A percentile compares a stretch with the other conserved stretches of the same genome.
Conservation (phyloP, 2,329 filamentous ascomycete genomes). For the Alternaria triticina region DNA sequence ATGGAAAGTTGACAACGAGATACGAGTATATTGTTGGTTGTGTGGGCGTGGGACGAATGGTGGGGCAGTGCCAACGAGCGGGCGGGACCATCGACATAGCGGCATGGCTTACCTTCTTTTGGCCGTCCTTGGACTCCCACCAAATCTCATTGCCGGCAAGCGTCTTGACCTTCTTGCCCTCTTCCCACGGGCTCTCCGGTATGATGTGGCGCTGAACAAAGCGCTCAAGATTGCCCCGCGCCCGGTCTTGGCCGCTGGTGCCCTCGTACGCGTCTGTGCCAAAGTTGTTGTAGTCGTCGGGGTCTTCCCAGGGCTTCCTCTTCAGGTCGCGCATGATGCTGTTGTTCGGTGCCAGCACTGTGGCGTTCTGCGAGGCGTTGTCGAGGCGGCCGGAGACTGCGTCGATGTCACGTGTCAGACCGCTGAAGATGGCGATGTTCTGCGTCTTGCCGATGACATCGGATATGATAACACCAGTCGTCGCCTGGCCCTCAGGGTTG, state of each 20-base stretch:
- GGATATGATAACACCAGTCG: conserved; percentile 69
- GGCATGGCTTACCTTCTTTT: conserved; percentile 64
- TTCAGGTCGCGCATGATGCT: conserved; percentile 77
- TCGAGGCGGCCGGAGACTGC: conserved; percentile 72
- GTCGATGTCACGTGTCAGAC: conserved; percentile 77
- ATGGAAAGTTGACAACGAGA: conserved; percentile 5
- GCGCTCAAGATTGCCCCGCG: conserved; percentile 73
- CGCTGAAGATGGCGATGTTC: conserved; percentile 81
- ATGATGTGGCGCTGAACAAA: conserved; percentile 91
- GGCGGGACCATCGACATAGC: conserved; percentile 4
- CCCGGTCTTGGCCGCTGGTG: conserved; percentile 74
- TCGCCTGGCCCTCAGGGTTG: conserved; percentile 36
- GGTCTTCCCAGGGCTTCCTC: conserved; percentile 84
- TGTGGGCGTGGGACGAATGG: background rate
- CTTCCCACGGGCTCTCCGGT: conserved; percentile 74
- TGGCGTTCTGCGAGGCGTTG: conserved; percentile 72
- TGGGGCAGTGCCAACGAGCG: conserved; percentile 5
- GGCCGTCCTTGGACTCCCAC: conserved; percentile 78
- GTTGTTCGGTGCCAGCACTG: conserved; percentile 87
- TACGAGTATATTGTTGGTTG: background rate
- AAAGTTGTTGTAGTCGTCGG: conserved; percentile 71
- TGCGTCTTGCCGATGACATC: conserved; percentile 84
- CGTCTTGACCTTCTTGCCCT: conserved; percentile 70
- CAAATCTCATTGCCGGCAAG: conserved; percentile 74
- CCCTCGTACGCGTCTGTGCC: conserved; percentile 79